Evolutionary conservation across 202 grass and related monocot species (phyloP).

Genomic region (Hordeum pubiflorum): DNA sequence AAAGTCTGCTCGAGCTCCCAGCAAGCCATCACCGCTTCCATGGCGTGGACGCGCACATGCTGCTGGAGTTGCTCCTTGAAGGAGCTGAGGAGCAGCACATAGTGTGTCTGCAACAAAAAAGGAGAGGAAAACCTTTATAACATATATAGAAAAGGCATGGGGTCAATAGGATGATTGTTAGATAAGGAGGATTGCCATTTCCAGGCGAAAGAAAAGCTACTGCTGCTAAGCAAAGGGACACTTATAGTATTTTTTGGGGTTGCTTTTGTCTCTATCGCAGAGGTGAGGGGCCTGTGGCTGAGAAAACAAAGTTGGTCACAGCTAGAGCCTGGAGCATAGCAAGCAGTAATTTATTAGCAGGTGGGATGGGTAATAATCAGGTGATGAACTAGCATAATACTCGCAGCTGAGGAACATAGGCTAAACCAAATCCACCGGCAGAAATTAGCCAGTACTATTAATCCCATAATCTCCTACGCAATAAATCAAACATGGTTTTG

Average conservation of each 20-base stretch:
- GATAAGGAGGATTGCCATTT: not conserved
- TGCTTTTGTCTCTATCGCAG: not conserved
- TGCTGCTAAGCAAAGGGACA: not conserved
- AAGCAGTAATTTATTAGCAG: not conserved
- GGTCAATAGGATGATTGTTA: not conserved
- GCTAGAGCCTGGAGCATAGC: not conserved
- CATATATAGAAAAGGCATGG: not conserved
- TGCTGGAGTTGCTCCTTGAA: conserved; percentile 98
- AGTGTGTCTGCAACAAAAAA: conserved; percentile 60
- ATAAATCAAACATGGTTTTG: not conserved
- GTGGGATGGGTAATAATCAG: not conserved
- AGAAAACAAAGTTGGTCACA: not conserved
- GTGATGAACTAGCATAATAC: not conserved
- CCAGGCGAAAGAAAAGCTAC: not conserved
- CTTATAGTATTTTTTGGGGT: not conserved
- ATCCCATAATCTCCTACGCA: not conserved
- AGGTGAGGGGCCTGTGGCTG: not conserved
- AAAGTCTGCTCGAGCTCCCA: conserved; percentile 98
- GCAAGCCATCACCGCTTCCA: conserved; percentile 99
- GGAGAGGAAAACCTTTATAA: conserved; percentile 5
- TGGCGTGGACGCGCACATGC: conserved; percentile 97
- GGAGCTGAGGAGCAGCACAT: conserved; percentile 79
- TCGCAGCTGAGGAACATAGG: not conserved
- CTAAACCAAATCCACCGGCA: not conserved
- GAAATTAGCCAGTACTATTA: not conserved